Base-by-base conservation (phyloP, 2,329 filamentous ascomycete species). In the Penicillium sp. region DNA sequence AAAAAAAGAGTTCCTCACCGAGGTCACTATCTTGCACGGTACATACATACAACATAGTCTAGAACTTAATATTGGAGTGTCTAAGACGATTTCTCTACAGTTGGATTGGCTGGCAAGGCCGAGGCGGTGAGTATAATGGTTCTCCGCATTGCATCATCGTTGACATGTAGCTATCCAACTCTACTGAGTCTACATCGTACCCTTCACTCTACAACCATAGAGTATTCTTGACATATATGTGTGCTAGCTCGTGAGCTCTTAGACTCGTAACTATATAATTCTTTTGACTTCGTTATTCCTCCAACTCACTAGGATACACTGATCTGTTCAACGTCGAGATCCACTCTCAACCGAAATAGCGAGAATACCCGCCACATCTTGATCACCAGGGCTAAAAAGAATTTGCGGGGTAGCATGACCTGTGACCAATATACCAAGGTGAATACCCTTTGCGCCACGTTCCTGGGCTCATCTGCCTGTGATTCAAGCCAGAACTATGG, bases 81-180 rank as follows among this genome's bases (percentile, higher is more conserved):
- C n/a, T 35, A 46, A 42, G 51, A 58, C 51, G 58, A 60, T 60
- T 58, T 60, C 51, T 34, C 21, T 42, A 16, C 9, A 1, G 46
- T 35, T 23, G 25, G 38, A 63, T 62, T 64, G 60, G 62, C 44
- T 35, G 27, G 10, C 1, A 3, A 25, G 29, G 23, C 57, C 51
- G 57, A 58, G 59, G 60, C 61, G 60, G 61, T 64, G 62, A 45
- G 6, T 7, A n/a, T 8, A 13, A 41, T 1, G 27, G 37, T 50
- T 61, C 60, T 64, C 61, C 60, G 48, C 61, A 62, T 62, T 60
- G 52, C 59, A 61, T 60, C 54, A 55, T 60, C 45, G 35, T 16
- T 25, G 29, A 3, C 4, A 27, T 44, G 16, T 46, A 29, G 10
- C 21, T 46, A 46, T 46, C 16, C 27, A 32, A 21, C 21, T 25